Conservation (phyloP, 208 protist genomes). For the Plasmodiophora brassicae region DNA sequence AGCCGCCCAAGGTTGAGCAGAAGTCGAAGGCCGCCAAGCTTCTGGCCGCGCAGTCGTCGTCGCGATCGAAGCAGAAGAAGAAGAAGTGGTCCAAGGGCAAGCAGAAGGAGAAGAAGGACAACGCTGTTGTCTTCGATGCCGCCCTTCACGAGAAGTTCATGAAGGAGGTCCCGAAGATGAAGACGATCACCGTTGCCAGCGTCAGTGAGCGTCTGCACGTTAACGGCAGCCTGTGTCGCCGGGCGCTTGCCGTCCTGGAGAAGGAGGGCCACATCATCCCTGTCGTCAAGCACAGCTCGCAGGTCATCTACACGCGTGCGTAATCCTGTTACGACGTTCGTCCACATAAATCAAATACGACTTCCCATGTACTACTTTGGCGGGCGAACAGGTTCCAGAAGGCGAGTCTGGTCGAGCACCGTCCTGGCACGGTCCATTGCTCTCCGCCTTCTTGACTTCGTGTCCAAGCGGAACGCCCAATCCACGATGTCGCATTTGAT, state of each 20-base stretch:
- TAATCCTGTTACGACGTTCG: too few species aligned
- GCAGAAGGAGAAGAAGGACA: conserved; percentile 70
- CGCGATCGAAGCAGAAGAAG: conserved; percentile 31
- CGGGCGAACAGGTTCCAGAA: too few species aligned
- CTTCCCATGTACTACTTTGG: too few species aligned
- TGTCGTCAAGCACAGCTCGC: conserved; percentile 51
- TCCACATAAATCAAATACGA: too few species aligned
- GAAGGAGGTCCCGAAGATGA: conserved; percentile 59
- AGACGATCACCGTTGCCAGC: conserved; percentile 68
- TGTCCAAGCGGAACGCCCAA: too few species aligned
- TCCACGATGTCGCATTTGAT: too few species aligned
- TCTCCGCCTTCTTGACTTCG: too few species aligned
- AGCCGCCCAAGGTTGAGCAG: conserved; percentile 35
- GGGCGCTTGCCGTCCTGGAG: conserved; percentile 60
- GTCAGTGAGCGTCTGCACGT: conserved; percentile 66
- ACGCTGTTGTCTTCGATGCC: conserved; percentile 69
- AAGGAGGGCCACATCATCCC: conserved; percentile 63
- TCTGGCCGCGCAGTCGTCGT: conserved; percentile 7
- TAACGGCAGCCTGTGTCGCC: conserved; percentile 65
- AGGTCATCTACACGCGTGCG: conserved; percentile 65
- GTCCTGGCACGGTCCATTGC: too few species aligned
- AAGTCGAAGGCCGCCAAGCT: conserved; percentile 34
- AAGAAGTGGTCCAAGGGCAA: conserved; percentile 75
- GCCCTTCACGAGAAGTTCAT: conserved; percentile 59
- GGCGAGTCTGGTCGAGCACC: too few species aligned